Percentiles rank a stretch among this genome's conserved stretches.
Conservation (phyloP, 2,329 filamentous ascomycete genomes). For the Colletotrichum plurivorum region DNA sequence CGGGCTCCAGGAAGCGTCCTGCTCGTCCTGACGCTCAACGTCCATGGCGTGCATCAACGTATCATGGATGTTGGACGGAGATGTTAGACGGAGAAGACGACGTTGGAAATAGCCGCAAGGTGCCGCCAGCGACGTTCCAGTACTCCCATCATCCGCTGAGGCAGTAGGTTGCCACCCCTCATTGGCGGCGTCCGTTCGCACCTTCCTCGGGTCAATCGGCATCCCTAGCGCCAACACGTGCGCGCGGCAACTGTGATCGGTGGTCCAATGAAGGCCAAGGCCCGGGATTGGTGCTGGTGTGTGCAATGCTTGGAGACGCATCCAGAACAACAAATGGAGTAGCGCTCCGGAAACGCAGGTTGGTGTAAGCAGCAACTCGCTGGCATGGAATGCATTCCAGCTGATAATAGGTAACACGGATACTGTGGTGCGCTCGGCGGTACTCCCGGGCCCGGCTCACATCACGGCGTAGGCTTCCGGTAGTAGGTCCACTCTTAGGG, state of each 20-base stretch:
- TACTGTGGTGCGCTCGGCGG: no score
- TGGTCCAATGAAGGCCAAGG: neutral
- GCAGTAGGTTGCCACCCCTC: neutral
- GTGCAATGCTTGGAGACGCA: no score
- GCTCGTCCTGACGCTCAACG: conserved; percentile 17
- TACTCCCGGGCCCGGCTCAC: no score
- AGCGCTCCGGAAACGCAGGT: no score
- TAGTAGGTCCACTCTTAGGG: no score
- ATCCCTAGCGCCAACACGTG: conserved; percentile 21
- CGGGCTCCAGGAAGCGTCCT: neutral
- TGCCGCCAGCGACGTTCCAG: neutral
- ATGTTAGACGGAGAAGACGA: neutral
- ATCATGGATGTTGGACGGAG: neutral
- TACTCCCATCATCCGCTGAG: neutral
- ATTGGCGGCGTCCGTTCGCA: neutral
- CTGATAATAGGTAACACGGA: no score
- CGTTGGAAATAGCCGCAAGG: conserved; percentile 5
- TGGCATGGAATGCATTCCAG: no score
- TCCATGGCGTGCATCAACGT: conserved; percentile 21
- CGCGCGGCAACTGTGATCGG: neutral
- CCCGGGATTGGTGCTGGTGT: neutral
- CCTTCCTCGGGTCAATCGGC: conserved; percentile 13
- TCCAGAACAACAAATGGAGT: no score
- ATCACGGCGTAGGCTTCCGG: no score
- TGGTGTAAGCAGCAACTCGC: no score